Conservation (phyloP, 2,329 filamentous ascomycete genomes). For the Talaromyces funiculosus region DNA sequence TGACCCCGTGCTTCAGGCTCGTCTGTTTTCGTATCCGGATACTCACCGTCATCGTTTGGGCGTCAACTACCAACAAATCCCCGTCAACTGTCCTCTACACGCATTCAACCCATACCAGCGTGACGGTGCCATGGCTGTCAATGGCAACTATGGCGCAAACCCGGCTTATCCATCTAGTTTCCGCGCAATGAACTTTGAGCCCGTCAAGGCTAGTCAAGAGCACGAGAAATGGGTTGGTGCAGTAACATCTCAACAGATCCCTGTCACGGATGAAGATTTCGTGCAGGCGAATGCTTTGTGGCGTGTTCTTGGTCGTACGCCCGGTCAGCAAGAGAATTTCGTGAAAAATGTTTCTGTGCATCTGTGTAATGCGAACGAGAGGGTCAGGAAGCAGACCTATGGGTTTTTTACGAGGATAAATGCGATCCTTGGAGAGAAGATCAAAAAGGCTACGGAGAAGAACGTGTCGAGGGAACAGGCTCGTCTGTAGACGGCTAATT, state of each 20-base stretch:
- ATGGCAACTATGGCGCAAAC: slow-evolving; percentile 58
- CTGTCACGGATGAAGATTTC: slow-evolving; percentile 41
- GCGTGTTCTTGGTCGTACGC: slow-evolving; percentile 38
- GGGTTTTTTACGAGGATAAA: slow-evolving; percentile 58
- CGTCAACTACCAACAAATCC: slow-evolving; percentile 60
- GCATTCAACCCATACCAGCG: slow-evolving; percentile 62
- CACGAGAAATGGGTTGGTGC: slow-evolving; percentile 42
- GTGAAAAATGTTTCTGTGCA: slow-evolving; percentile 56
- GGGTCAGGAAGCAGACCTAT: slow-evolving; percentile 55
- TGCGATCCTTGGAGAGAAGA: slow-evolving; percentile 47
- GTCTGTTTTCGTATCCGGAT: slow-evolving; percentile 66
- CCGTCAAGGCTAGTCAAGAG: slow-evolving; percentile 38
- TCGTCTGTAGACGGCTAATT: slow-evolving; percentile 22
- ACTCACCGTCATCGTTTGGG: slow-evolving; percentile 60
- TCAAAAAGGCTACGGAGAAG: slow-evolving; percentile 50
- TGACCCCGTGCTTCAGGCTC: slow-evolving; percentile 64
- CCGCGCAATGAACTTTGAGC: slow-evolving; percentile 32
- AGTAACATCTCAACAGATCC: slow-evolving; percentile 35
- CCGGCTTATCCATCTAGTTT: slow-evolving; percentile 49
- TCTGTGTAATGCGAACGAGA: slow-evolving; percentile 48
- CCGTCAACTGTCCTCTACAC: slow-evolving; percentile 53
- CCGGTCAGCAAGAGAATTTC: slow-evolving; percentile 58
- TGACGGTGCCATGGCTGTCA: slow-evolving; percentile 64
- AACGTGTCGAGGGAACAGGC: slow-evolving; percentile 21
- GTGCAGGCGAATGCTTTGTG: slow-evolving; percentile 41